These are phyloP conservation scores for Protea cynaroides DNA, from an alignment of 164 flowering plant species.

Conservation along the genomic window DNA sequence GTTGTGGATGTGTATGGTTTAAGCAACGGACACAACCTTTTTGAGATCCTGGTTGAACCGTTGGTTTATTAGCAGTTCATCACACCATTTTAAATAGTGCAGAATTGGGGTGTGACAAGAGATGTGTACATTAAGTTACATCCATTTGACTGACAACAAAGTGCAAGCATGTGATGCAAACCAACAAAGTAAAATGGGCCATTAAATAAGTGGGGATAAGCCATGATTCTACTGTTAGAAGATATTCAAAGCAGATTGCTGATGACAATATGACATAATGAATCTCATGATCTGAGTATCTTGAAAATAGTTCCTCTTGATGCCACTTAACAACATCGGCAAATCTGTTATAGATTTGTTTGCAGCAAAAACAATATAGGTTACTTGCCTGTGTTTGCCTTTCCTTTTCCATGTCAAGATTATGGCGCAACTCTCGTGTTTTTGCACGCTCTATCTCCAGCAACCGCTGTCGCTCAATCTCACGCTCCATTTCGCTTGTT, in stretches of 20 bases:
- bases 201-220: background rate
- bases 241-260: background rate
- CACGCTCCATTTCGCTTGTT: constrained; percentile 58
- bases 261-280: background rate
- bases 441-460: constrained; percentile 82
- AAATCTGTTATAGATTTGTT: background rate
- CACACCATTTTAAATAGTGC: no score
- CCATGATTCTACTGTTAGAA: background rate
- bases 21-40: no score
- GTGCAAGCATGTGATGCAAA: no score
- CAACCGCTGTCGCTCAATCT: constrained; percentile 70
- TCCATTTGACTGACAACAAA: no score
- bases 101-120: no score
- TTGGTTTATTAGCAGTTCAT: no score
- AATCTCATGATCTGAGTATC: background rate
- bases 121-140: no score
- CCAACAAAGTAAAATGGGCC: no score
- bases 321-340: background rate
- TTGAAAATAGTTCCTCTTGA: background rate
- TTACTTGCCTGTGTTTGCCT: constrained; percentile 68
- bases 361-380: background rate
- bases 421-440: constrained; percentile 79
- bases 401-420: constrained; percentile 90
- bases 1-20: no score
- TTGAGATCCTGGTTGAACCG: no score